Evolutionary conservation across 768 basidiomycete genomes (phyloP), one percentile per base, ranked within the genome.

Genomic region (Mycena galericulata): DNA sequence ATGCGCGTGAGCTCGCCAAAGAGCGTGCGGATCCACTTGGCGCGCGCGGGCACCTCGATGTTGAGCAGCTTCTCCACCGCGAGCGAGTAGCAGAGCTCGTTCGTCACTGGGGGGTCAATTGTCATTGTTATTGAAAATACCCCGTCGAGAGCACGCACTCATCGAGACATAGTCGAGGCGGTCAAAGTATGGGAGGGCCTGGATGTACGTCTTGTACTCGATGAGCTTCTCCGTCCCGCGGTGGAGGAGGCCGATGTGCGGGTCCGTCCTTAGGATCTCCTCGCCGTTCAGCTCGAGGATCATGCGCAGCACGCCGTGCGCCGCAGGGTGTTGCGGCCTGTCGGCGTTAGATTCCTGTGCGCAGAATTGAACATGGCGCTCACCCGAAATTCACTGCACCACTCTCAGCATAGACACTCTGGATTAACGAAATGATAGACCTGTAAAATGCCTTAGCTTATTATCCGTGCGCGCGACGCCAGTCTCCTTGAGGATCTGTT

Each of bases 141-240:
- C 45, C 55, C 58, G 11, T 55, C 30, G 49, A 38, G 45, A 45
- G 27, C 41, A 83, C 94, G 49, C 75, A 97, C 96, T 99, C 98
- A 98, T 99, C 54, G 97, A 98, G 60, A 99, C 97, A 74, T 99
- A 99, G 85, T 99, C 98, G 67, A 99, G 87, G 74, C 98, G 95
- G 79, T 99, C 98, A 77, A 99, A 99, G 83, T 99, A 99, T 1
- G 98, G 98, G 22, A 99, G 83, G 0, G 98, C 98, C 83, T 99
- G 98, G 7, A 90, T 94, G 77, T 99, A 99, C 1, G 92, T 98
- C 85, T 99, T 99, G 87, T 96, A 97, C 81, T 99, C 98, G 70
- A 99, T 99, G 57, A 99, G 87, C 80, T 99, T 99, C 80, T 99
- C 98, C 22, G 97, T 99, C 24, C 97, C 98, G 72, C 98, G 90